phyloP scores from a whole-genome alignment of 202 grass and related monocot genomes.

The Alloteropsis angusta region DNA sequence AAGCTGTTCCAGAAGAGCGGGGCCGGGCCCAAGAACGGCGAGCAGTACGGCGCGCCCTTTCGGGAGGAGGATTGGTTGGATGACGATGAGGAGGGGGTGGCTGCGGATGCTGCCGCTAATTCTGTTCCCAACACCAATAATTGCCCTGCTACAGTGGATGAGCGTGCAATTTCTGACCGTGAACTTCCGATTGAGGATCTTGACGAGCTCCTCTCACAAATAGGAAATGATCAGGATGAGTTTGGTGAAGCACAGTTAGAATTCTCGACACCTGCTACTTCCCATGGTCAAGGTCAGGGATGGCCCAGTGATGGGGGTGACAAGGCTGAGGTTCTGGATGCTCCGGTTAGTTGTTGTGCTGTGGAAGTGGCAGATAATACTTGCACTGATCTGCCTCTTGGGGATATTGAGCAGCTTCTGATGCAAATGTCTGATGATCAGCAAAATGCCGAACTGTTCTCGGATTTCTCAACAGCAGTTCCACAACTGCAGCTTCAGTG shows the following conservation, averaged over 20 bases:
- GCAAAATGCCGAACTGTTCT: background rate
- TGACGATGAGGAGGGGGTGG: conserved; percentile 23
- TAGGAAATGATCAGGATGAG: background rate
- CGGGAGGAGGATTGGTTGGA: conserved; percentile 85
- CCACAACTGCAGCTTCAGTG: conserved; percentile 21
- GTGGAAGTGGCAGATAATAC: background rate
- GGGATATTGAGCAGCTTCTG: conserved; percentile 33
- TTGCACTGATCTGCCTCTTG: conserved; percentile 25
- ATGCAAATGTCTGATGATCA: conserved; percentile 37
- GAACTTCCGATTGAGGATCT: conserved; percentile 24
- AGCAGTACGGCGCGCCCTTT: conserved; percentile 93
- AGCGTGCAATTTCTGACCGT: background rate
- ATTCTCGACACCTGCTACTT: background rate
- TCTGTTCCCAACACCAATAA: background rate
- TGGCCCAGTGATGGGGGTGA: background rate
- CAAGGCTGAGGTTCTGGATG: background rate
- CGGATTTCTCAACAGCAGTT: background rate
- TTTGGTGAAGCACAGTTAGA: background rate
- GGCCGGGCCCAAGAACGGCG: conserved; percentile 87
- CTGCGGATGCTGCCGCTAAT: background rate
- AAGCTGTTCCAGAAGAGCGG: conserved; percentile 97
- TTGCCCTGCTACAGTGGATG: background rate
- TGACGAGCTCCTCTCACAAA: background rate
- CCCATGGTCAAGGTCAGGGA: conserved; percentile 12
- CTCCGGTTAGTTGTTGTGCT: background rate